A percentile compares a stretch with the other conserved stretches of the same genome.
phyloP scores from a whole-genome alignment of 148 eudicot genomes.

The Heliamphora exappendiculata region DNA sequence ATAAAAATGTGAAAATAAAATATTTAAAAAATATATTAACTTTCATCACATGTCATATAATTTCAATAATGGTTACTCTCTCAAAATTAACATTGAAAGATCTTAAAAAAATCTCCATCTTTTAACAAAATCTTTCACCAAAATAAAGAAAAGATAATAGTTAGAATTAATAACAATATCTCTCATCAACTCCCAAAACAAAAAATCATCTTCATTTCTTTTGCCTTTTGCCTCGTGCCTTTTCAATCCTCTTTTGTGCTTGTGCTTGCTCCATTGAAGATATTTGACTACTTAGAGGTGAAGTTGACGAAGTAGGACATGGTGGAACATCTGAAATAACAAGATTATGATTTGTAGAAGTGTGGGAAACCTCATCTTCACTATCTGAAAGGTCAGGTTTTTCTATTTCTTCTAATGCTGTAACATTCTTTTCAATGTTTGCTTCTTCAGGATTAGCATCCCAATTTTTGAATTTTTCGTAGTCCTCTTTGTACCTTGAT shows the following conservation, averaged over 20 bases:
- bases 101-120: too few relatives aligned
- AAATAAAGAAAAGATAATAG: too few relatives aligned
- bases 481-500: background rate
- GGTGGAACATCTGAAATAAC: background rate
- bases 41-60: too few relatives aligned
- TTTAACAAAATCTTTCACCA: too few relatives aligned
- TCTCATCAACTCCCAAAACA: background rate
- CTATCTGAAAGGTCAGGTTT: background rate
- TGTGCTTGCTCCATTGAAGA: background rate
- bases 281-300: background rate
- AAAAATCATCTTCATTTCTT: background rate
- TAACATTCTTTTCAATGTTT: background rate
- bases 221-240: background rate
- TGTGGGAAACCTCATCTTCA: background rate
- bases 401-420: background rate
- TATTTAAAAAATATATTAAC: too few relatives aligned
- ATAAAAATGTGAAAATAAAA: too few relatives aligned
- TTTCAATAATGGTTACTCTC: too few relatives aligned
- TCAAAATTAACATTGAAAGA: too few relatives aligned
- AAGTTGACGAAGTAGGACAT: background rate
- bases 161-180: too few relatives aligned
- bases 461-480: conserved; percentile 11
- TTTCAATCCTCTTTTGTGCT: background rate
- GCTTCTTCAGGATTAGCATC: conserved; percentile 5
- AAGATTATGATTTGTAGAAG: too few relatives aligned